Base-by-base conservation (phyloP, 2,329 filamentous ascomycete species). In the Claviceps spartinae region DNA sequence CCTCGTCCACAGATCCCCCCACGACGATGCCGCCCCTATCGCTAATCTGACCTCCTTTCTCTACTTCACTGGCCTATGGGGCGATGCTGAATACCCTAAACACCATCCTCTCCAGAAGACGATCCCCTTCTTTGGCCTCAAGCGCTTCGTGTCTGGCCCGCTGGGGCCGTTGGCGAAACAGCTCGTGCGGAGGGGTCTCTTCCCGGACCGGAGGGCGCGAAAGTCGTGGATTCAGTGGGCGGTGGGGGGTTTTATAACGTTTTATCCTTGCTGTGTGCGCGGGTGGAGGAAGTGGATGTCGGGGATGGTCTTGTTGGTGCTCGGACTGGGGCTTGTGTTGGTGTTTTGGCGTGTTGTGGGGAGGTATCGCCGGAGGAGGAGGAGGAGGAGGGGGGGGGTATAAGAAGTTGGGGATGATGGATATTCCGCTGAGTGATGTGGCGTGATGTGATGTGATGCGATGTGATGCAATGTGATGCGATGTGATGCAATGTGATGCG, bases 61-160 rank as follows among this genome's bases (percentile, higher is more conserved):
- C 24, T 62, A 65, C 50, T 66, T 55, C 49, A 54, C 54, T 4
- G 63, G 63, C 8, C 54, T 59, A 1, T 65, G 64, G 63, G 64
- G 64, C 1, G 63, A 65, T 38, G 14, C 42, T 0, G 51, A 58
- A 16, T 64, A 63, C 47, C 61, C 55, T 2, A 59, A 62, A 16
- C 42, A 50, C 11, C 54, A 65, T 20, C 56, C 60, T 2, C 59
- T 59, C 36, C 63, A 65, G 47, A 54, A 53, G 48, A 63, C 55
- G 0, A 56, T 62, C 0, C 60, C 61, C 0, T 49, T 54, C 18
- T 63, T 65, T 24, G 61, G 62, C 11, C 50, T 65, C 1, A 63
- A 58, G 30, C 62, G 63, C 18, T 62, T 59, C 48, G 54, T 60
- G 14, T 57, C 60, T 2, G 62, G 63, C 1, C 62, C 63, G 0